Base-by-base conservation (phyloP, 805 yeast genomes). In the Barnettozyma pratensis region DNA sequence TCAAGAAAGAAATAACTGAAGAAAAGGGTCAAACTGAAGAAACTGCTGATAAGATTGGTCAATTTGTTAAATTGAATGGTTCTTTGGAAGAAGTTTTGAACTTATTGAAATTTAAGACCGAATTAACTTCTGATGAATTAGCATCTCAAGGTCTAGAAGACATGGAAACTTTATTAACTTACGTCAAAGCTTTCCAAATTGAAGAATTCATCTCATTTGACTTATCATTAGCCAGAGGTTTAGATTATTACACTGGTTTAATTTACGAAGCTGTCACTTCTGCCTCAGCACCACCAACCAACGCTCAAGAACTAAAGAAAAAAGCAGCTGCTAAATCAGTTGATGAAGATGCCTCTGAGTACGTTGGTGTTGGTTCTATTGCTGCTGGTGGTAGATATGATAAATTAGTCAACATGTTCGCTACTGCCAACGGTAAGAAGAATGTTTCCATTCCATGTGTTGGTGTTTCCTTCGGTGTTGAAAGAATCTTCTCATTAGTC, bases 321-420 rank as follows among this genome's bases (percentile, higher is more conserved):
- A 65, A 75, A 47, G 45, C 47, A 1, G 52, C 53, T 50, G 49
- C 53, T 41, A 52, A 54, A 31, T 46, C 52, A 43, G 87, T 77
- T 14, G 92, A 79, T 45, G 97, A 89, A 56, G 97, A 94, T 68
- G 97, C 96, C 49, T 87, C 96, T 46, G 97, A 88, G 55, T 89
- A 87, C 59, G 98, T 94, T 47, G 99, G 99, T 59, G 96, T 92
- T 39, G 99, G 99, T 35, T 94, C 99, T 6, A 90, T 94, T 62
- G 96, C 97, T 45, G 99, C 96, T 44, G 99, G 99, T 71, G 99
- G 99, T 55, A 87, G 99, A 69, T 94, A 94, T 69, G 99, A 94
- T 68, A 85, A 86, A 61, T 79, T 94, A 52, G 98, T 94, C 37
- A 97, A 97, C 58, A 94, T 94, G 99, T 94, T 94, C 66, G 79